These are phyloP conservation scores for Entamoeba histolytica DNA, from an alignment of 208 protist species.

Conservation along the genomic window DNA sequence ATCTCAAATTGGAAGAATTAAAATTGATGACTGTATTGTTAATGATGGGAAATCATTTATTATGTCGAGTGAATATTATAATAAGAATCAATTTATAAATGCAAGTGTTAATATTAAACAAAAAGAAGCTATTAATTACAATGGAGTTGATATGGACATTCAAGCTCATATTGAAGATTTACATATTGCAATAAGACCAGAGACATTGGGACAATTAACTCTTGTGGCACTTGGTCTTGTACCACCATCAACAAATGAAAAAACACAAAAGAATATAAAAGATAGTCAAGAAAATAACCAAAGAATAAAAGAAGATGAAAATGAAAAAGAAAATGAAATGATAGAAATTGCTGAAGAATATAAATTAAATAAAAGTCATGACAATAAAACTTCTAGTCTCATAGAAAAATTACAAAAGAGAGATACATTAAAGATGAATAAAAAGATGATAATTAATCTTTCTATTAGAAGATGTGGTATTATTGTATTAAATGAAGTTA, in stretches of 20 bases:
- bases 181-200: background rate
- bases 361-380: background rate
- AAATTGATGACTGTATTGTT: background rate
- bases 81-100: background rate
- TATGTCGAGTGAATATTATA: background rate
- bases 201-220: background rate
- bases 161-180: background rate
- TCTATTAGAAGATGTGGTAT: background rate
- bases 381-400: background rate
- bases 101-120: background rate
- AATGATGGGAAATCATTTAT: background rate
- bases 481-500: background rate
- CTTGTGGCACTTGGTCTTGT: background rate
- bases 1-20: background rate
- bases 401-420: background rate
- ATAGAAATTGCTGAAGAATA: background rate
- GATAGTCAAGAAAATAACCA: background rate
- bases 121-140: background rate
- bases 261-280: background rate
- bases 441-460: background rate
- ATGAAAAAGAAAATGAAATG: background rate
- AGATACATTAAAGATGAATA: background rate
- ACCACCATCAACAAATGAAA: background rate
- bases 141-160: background rate
- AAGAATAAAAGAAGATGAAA: background rate